phyloP scores from a whole-genome alignment of 768 basidiomycete species.

The Rhizopogon roseolus region DNA sequence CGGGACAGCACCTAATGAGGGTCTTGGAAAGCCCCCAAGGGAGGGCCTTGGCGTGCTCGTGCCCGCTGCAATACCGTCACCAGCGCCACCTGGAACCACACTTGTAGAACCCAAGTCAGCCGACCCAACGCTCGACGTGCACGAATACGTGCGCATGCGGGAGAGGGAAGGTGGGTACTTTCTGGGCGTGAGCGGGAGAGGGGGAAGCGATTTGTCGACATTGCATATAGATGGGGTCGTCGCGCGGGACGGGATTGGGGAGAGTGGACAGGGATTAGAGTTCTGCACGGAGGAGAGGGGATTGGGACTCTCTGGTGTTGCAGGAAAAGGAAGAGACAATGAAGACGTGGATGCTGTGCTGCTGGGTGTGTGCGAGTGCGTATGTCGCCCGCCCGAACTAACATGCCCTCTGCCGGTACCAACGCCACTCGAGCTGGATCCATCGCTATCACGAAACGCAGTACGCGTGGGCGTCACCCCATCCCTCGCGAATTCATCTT shows the following conservation, averaged over 20 bases:
- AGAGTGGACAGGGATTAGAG: slow-evolving; percentile 26
- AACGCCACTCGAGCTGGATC: slow-evolving; percentile 16
- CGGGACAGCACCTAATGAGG: slow-evolving; percentile 3
- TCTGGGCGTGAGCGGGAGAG: slow-evolving; percentile 14
- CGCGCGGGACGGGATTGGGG: slow-evolving; percentile 30
- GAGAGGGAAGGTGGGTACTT: slow-evolving; percentile 17
- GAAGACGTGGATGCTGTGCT: slow-evolving; percentile 24
- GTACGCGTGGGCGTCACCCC: slow-evolving; percentile 25
- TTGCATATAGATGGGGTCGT: slow-evolving; percentile 15
- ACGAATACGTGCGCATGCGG: slow-evolving; percentile 32
- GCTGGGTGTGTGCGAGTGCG: slow-evolving; percentile 20
- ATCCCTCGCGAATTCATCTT: slow-evolving; percentile 1
- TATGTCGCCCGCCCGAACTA: slow-evolving; percentile 7
- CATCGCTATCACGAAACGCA: slow-evolving; percentile 21
- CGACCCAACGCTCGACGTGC: slow-evolving; percentile 13
- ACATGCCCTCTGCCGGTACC: background rate
- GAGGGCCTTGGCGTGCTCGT: slow-evolving; percentile 7
- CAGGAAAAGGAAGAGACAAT: slow-evolving; percentile 23
- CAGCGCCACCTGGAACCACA: background rate
- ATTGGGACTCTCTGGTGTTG: slow-evolving; percentile 18
- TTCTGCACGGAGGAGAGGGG: slow-evolving; percentile 1
- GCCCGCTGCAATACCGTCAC: slow-evolving; percentile 3
- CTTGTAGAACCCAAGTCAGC: slow-evolving; percentile 16
- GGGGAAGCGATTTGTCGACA: slow-evolving; percentile 27
- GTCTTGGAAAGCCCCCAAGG: background rate